phyloP scores from a whole-genome alignment of 2,329 filamentous ascomycete genomes.

The Aspergillus brunneoviolaceus region DNA sequence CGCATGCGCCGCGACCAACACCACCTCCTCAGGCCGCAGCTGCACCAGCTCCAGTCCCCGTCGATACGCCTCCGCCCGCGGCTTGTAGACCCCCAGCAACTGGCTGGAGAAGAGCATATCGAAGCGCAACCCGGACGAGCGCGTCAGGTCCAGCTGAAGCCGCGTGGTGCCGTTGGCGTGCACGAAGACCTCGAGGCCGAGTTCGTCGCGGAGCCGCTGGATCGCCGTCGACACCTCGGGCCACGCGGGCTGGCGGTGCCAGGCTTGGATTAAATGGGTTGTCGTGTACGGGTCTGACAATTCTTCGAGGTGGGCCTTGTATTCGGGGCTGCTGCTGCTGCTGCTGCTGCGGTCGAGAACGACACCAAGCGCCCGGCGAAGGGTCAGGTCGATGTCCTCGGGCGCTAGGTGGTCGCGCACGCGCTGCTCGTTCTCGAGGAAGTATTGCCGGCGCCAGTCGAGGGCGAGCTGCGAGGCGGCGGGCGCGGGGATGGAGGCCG shows the following conservation, averaged over 20 bases:
- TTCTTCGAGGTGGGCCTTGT: not conserved
- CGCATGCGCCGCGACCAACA: constrained; percentile 56
- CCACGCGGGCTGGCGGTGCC: constrained; percentile 53
- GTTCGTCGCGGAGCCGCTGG: constrained; percentile 31
- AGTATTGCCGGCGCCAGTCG: constrained; percentile 54
- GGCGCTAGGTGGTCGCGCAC: constrained; percentile 35
- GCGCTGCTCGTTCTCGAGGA: constrained; percentile 46
- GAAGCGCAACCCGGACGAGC: constrained; percentile 51
- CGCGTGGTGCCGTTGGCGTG: constrained; percentile 57
- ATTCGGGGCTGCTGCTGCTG: not conserved
- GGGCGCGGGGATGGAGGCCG: not conserved
- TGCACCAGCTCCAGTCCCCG: constrained; percentile 49
- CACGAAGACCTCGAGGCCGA: constrained; percentile 36
- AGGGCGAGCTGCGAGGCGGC: constrained; percentile 40
- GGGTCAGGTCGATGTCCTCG: constrained; percentile 56
- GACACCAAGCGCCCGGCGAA: constrained; percentile 41
- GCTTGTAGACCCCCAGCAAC: constrained; percentile 53
- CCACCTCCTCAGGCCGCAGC: constrained; percentile 47
- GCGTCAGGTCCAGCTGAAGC: constrained; percentile 54
- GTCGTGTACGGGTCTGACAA: not conserved
- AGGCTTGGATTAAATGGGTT: constrained; percentile 22
- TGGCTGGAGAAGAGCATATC: constrained; percentile 55
- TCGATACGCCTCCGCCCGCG: constrained; percentile 45
- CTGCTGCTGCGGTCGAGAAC: constrained; percentile 27
- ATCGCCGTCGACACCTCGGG: constrained; percentile 51